These are phyloP conservation scores for Solioccasus polychromus DNA, from an alignment of 768 basidiomycete genomes.

Conservation along the genomic window DNA sequence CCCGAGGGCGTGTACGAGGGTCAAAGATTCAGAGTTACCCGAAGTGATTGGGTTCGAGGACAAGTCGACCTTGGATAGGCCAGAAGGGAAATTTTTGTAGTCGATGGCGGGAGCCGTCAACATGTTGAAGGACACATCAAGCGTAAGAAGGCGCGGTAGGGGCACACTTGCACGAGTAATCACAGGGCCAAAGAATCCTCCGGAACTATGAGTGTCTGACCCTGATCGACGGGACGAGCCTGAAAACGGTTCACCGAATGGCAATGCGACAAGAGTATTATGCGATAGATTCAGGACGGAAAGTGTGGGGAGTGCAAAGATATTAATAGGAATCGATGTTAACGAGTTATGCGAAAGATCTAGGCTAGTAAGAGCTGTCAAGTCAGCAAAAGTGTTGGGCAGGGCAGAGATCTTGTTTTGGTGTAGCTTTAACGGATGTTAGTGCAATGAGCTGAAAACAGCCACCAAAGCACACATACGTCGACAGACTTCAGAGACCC, in stretches of 20 bases:
- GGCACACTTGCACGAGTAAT: conserved; percentile 62
- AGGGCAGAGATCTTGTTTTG: conserved; percentile 64
- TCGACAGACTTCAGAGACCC: conserved; percentile 79
- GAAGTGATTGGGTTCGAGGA: conserved; percentile 64
- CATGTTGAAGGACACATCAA: conserved; percentile 69
- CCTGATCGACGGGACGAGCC: conserved; percentile 18
- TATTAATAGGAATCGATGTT: conserved; percentile 54
- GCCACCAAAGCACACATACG: conserved; percentile 43
- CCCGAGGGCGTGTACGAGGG: conserved; percentile 46
- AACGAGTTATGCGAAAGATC: conserved; percentile 77
- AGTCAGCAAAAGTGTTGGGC: conserved; percentile 65
- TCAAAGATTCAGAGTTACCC: conserved; percentile 22
- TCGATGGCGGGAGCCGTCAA: conserved; percentile 57
- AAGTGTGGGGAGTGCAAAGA: conserved; percentile 69
- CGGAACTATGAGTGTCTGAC: conserved; percentile 33
- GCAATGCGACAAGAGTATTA: conserved; percentile 58
- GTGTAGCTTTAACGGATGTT: conserved; percentile 51
- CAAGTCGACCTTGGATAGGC: conserved; percentile 57
- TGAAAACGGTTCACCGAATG: conserved; percentile 60
- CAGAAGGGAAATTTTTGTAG: conserved; percentile 46
- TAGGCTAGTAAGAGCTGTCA: conserved; percentile 61
- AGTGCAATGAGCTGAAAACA: not conserved
- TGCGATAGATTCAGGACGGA: conserved; percentile 68
- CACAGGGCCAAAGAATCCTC: conserved; percentile 62
- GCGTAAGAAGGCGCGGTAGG: conserved; percentile 59